These are phyloP conservation scores for Taiozyma sp. DNA, from an alignment of 1,139 yeast genomes.

Conservation along the genomic window DNA sequence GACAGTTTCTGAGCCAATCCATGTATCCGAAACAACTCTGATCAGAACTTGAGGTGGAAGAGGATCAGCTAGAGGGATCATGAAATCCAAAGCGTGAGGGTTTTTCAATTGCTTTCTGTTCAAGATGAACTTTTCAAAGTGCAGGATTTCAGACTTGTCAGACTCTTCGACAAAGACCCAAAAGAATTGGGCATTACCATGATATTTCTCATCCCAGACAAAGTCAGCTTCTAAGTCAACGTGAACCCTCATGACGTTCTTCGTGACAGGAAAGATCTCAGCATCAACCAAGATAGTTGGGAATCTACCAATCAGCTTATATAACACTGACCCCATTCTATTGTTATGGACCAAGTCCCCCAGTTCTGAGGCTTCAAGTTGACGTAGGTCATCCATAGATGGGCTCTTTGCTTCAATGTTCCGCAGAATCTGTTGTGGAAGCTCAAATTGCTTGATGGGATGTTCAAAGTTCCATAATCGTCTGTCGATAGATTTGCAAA, in stretches of 20 bases:
- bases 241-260: slow-evolving; percentile 80
- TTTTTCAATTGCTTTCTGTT: slow-evolving; percentile 51
- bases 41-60: slow-evolving; percentile 84
- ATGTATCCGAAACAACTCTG: slow-evolving; percentile 73
- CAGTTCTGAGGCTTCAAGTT: slow-evolving; percentile 69
- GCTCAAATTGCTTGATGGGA: slow-evolving; percentile 82
- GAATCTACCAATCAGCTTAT: slow-evolving; percentile 60
- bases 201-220: slow-evolving; percentile 76
- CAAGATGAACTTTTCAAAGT: slow-evolving; percentile 75
- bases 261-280: slow-evolving; percentile 88
- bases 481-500: slow-evolving; percentile 84
- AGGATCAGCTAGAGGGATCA: slow-evolving; percentile 89
- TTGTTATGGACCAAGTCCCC: slow-evolving; percentile 87
- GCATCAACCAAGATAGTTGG: slow-evolving; percentile 73
- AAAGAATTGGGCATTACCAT: slow-evolving; percentile 81
- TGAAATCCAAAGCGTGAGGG: slow-evolving; percentile 78
- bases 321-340: slow-evolving; percentile 63
- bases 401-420: slow-evolving; percentile 64
- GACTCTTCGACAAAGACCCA: slow-evolving; percentile 94
- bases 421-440: slow-evolving; percentile 62
- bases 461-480: slow-evolving; percentile 89
- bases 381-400: slow-evolving; percentile 66
- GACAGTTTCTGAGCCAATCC: slow-evolving; percentile 83
- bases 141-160: slow-evolving; percentile 67
- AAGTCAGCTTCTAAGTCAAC: slow-evolving; percentile 70